These are phyloP conservation scores for Pyronema omphalodes DNA, from an alignment of 495 filamentous ascomycete genomes.

Conservation along the genomic window DNA sequence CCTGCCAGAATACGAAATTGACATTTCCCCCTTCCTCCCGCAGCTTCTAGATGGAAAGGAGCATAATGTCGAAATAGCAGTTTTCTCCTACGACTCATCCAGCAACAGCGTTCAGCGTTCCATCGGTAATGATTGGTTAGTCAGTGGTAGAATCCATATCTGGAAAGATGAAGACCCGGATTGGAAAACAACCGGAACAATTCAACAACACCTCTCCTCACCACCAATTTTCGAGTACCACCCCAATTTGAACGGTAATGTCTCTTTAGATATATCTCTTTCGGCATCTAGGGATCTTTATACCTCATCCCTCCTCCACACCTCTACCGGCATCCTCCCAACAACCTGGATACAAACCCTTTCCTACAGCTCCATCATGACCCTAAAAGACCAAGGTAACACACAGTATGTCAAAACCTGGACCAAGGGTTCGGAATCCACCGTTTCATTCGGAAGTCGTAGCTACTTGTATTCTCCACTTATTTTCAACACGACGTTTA, in stretches of 20 bases:
- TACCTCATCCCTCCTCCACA: slow-evolving; percentile 33
- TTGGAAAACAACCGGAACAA: slow-evolving; percentile 34
- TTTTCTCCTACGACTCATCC: slow-evolving; percentile 44
- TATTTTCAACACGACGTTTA: background rate
- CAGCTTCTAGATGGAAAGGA: slow-evolving; percentile 42
- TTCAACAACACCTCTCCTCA: background rate
- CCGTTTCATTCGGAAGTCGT: background rate
- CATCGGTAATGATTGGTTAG: slow-evolving; percentile 57
- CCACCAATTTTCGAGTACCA: slow-evolving; percentile 3
- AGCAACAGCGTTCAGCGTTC: slow-evolving; percentile 35
- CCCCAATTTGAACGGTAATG: slow-evolving; percentile 28
- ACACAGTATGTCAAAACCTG: background rate
- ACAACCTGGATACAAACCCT: slow-evolving; percentile 47
- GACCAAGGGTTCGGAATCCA: slow-evolving; percentile 1
- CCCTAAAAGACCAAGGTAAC: background rate
- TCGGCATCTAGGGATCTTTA: slow-evolving; percentile 38
- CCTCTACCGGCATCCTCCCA: slow-evolving; percentile 26
- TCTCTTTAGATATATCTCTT: slow-evolving; percentile 34
- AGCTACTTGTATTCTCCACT: slow-evolving; percentile 4
- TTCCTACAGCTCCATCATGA: slow-evolving; percentile 25
- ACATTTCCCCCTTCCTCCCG: slow-evolving; percentile 62
- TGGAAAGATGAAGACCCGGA: slow-evolving; percentile 37
- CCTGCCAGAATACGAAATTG: slow-evolving; percentile 62
- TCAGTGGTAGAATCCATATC: slow-evolving; percentile 67
- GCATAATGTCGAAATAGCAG: slow-evolving; percentile 54